Conservation (phyloP, 345 rosid species). For the Rubroshorea leprosula region DNA sequence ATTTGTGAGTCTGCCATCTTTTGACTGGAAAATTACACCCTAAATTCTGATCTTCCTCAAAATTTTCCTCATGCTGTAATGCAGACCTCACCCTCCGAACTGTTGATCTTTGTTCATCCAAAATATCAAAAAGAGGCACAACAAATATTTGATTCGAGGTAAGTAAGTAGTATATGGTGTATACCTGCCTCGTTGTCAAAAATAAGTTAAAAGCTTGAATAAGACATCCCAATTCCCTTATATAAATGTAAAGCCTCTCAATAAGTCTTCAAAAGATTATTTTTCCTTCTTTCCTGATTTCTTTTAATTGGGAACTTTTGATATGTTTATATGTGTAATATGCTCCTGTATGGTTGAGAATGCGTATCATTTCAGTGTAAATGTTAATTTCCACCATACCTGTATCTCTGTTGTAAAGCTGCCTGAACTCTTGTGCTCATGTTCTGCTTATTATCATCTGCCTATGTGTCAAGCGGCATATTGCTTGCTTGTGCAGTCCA, state of each 20-base stretch:
- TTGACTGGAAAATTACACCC: neutral
- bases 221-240: too few species aligned
- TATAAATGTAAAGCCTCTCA: too few species aligned
- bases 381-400: neutral
- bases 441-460: too few species aligned
- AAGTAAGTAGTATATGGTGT: neutral
- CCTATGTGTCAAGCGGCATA: too few species aligned
- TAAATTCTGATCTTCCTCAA: neutral
- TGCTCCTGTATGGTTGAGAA: neutral
- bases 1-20: too few species aligned
- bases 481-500: too few species aligned
- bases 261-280: too few species aligned
- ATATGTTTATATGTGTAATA: slow-evolving; percentile 3
- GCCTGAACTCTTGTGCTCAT: too few species aligned
- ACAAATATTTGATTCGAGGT: neutral
- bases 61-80: neutral
- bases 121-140: neutral
- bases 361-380: slow-evolving; percentile 2
- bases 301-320: neutral
- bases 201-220: neutral
- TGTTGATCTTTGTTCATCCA: too few species aligned
- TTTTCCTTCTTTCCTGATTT: neutral
- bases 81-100: neutral
- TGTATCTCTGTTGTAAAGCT: too few species aligned
- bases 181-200: neutral